Evolutionary conservation across 257 asterid genomes (phyloP), one percentile per base, ranked within the genome.

Genomic region (Schizonepeta tenuifolia): DNA sequence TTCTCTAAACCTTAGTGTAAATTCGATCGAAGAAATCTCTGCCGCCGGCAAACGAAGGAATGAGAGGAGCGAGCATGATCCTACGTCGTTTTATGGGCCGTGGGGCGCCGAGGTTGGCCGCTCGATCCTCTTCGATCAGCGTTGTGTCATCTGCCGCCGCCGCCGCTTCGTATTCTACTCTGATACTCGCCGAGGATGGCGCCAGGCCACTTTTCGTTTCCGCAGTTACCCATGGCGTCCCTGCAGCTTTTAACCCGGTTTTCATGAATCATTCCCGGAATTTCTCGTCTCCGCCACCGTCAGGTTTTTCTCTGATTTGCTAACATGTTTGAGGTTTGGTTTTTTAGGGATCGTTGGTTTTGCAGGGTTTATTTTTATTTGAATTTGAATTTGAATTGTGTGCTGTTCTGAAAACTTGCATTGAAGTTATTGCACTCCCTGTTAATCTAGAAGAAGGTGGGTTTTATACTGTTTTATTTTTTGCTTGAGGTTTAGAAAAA

Each of bases 131-230:
- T 24, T 70, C 88, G 8, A 77, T 87, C 35, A 53, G 66, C 40
- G 88, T 86, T 60, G 72, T 90, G 40, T 88, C 96, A 53, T 80
- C 96, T 59, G 78, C 96, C 78, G 82, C 93, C 26, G 94, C 90
- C 78, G 82, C 93, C 26, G 88, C 83, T 7, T 89, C 98, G 0
- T 88, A 78, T 81, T 83, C 88, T 49, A 80, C 92, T 8, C 38
- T 87, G 53, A 67, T 81, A 47, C 68, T 89, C 58, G 74, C 88
- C 76, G 94, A 92, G 21, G 82, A 77, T 41, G 31, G 28, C n/a
- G 61, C 79, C 63, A 70, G 40, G 17, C 79, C 86, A 9, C 85
- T 87, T 58, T 68, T 81, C 69, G 67, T 59, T 73, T 82, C 84
- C 68, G 70, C 73, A 41, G 57, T 79, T 60, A 53, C 70, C 69